Evolutionary conservation across 176 grass and related monocot genomes (phyloP), one percentile per base, ranked within the genome.

Genomic region (Rhynchospora pubera): DNA sequence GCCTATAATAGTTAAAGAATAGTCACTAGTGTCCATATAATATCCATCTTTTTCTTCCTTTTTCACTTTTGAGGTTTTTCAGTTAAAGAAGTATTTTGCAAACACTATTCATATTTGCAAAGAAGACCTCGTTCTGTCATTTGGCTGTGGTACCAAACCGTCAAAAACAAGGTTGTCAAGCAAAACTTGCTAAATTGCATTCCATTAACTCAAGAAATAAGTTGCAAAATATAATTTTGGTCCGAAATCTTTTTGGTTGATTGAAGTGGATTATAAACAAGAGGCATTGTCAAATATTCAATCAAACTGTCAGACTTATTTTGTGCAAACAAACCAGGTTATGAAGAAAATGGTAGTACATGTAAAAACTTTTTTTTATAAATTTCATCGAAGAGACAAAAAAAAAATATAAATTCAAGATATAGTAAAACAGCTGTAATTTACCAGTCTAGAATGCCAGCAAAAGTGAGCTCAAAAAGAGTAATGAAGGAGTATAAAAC

Each of bases 401-500:
- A 50, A 50, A 50, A 50, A 7, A 50, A 1, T 50, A 1, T 76
- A 9, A 53, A 32, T 44, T 30, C 66, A 82, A 71, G 15, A 45
- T 6, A 62, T 9, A 44, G 50, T 50, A 62, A 85, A 57, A 61
- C 23, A 47, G 78, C 21, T 9, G 65, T 15, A 8, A 64, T 65
- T 87, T 89, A 94, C 95, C 89, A 99, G 87, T 95, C 89, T 62
- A 99, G 86, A 59, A 95, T 62, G 60, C 81, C 89, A 63, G 91
- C 89, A 74, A 99, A 99, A 61, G 96, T 95, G 64, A 99, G 87
- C 79, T 99, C 96, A 84, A 99, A 95, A 66, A 99, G 90, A 56
- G 96, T 99, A 74, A 99, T 91, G 85, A 99, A 95, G 0, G 96
- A 99, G 83, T 99, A 99, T 79, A 95, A 23, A 80, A 99, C 96